phyloP scores from a whole-genome alignment of 768 basidiomycete species.

The Pulveroboletus sp. region DNA sequence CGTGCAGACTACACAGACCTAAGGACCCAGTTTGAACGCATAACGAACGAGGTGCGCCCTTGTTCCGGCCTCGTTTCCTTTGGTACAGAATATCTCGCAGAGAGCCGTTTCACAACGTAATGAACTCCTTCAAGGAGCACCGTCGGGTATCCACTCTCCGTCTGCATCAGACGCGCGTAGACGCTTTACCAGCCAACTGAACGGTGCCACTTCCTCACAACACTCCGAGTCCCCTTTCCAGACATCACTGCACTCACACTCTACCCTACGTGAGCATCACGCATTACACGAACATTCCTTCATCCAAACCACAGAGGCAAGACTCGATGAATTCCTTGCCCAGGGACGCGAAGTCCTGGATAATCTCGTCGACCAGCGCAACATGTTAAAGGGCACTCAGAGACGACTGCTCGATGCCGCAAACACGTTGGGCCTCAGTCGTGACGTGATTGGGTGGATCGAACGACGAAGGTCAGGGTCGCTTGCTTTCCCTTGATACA shows the following conservation, averaged over 20 bases:
- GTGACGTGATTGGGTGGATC: constrained; percentile 96
- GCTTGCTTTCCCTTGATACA: not conserved
- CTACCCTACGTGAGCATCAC: constrained; percentile 64
- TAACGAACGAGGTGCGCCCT: constrained; percentile 54
- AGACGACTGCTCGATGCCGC: constrained; percentile 83
- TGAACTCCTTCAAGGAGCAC: constrained; percentile 57
- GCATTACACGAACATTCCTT: constrained; percentile 90
- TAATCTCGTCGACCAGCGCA: constrained; percentile 88
- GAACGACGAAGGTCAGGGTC: constrained; percentile 77
- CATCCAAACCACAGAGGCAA: constrained; percentile 74
- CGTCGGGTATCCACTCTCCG: constrained; percentile 36
- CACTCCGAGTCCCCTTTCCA: constrained; percentile 89
- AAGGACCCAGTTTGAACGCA: constrained; percentile 74
- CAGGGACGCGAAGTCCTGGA: constrained; percentile 92
- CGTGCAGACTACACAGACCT: constrained; percentile 83
- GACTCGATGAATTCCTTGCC: constrained; percentile 86
- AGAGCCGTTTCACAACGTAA: constrained; percentile 56
- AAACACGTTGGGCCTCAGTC: constrained; percentile 90
- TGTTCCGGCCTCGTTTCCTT: not conserved
- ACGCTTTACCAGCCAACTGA: constrained; percentile 44
- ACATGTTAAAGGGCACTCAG: constrained; percentile 94
- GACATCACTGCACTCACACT: constrained; percentile 49
- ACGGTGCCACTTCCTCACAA: constrained; percentile 47
- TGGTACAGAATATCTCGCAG: constrained; percentile 35
- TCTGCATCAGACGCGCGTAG: constrained; percentile 54